A percentile compares a stretch with the other conserved stretches of the same genome.
These are phyloP conservation scores for Botrytis pseudocinerea DNA, from an alignment of 2,329 filamentous ascomycete species.

Conservation along the genomic window DNA sequence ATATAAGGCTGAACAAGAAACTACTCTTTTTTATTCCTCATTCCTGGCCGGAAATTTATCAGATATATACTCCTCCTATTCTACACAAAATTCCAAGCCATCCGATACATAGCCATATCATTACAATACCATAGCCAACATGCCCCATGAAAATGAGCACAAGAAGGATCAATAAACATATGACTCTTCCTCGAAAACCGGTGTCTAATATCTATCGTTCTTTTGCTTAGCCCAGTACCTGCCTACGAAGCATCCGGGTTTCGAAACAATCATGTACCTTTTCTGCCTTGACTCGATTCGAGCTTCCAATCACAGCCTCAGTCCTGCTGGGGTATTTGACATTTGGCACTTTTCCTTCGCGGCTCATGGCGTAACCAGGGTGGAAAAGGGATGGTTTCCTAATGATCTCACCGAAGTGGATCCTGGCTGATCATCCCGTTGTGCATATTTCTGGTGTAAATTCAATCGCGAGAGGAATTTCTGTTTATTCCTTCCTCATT, in stretches of 20 bases:
- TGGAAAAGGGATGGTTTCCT: neutral
- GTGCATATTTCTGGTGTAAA: constrained; percentile 7
- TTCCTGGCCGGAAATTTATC: constrained; percentile 4
- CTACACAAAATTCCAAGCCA: neutral
- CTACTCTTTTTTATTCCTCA: neutral
- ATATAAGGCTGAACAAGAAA: constrained; percentile 21
- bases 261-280: neutral
- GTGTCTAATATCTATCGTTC: neutral
- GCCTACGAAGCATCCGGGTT: neutral
- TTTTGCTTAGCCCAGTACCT: neutral
- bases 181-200: constrained; percentile 17
- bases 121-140: neutral
- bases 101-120: neutral
- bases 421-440: constrained; percentile 10
- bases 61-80: constrained; percentile 13
- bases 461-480: neutral
- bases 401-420: constrained; percentile 20
- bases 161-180: constrained; percentile 25
- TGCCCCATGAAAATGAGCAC: neutral
- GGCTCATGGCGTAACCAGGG: neutral
- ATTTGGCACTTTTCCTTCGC: neutral
- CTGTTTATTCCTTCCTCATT: neutral
- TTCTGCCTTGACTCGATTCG: constrained; percentile 17
- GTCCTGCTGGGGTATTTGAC: neutral
- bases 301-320: constrained; percentile 15